Base-by-base conservation (phyloP, 129 eudicot genomes). In the Lonicera japonica region DNA sequence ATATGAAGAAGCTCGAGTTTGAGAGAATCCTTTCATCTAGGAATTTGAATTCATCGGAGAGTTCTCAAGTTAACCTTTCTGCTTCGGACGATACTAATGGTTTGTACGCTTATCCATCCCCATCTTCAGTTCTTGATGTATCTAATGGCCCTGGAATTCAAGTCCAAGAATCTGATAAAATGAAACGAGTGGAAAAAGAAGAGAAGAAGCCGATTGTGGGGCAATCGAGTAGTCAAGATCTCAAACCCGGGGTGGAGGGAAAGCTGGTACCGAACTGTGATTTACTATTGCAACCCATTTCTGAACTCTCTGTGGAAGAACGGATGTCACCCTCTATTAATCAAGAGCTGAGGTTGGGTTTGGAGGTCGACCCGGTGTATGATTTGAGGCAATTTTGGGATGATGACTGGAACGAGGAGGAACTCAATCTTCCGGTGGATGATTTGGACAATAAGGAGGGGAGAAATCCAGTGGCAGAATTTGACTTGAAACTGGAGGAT, bases 101-200 rank as follows among this genome's bases (percentile, higher is more conserved):
- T 5, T 14, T 66, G 11, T 59, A 40, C 17, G 55, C 68, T 46
- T 51, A 36, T 24, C 67, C 67, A 22, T 73, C 78, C 14, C 78
- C 78, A 19, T 73, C 78, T 5, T 73, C 78, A 0, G 78, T 65
- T 52, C 78, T 73, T 50, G 78, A 29, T 29, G 36, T 29, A 2
- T 29, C 36, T 29, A 29, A 29, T 29, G 36, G 36, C 2, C 36
- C 36, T 6, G 6, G 58, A 47, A 16, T 15, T 58, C 66, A 20
- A 17, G 36, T 47, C 1, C 21, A 16, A 51, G 56, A 51, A 53
- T 18, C 11, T 14, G 36, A 29, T 1, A 29, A 2, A 29, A 29
- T 29, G 36, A 29, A 29, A 23, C 0, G 36, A 2, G 36, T 29
- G 36, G 36, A 29, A 29, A 29, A 6, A 29, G 36, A 29, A 29